Evolutionary conservation across 2,329 filamentous ascomycete genomes (phyloP), one percentile per base, ranked within the genome.

Genomic region (Drechslera avenae): DNA sequence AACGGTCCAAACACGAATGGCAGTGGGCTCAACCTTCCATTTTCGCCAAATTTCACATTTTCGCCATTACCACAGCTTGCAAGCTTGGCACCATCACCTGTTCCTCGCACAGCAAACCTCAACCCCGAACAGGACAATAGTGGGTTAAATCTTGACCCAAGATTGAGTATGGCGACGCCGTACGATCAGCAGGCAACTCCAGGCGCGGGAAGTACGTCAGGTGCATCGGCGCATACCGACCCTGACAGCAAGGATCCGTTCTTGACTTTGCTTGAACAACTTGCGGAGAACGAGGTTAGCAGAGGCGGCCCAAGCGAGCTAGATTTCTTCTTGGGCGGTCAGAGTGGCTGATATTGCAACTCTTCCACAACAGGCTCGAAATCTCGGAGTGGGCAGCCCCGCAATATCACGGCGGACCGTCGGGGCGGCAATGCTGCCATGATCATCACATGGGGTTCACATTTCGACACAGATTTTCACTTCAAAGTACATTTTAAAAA

Each of bases 201-300:
- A 62, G 71, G 75, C 39, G 76, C 68, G 21, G 67, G 73, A n/a
- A 78, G 75, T 49, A 73, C 73, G 10, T 71, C 69, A 35, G 67
- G 69, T 21, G 71, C 68, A n/a, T 71, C 67, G 12, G 70, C 67
- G 42, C 70, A 76, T 41, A 75, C 75, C 17, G 76, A 77, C 52
- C 63, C 67, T 39, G 89, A 93, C 40, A 65, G 62, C 59, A 91
- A 89, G 62, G 90, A 94, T 66, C 89, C 90, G 0, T 94, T 95
- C 66, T 73, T 94, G 33, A 89, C 84, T 54, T 74, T 94, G 34
- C 76, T 94, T 30, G 90, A 94, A 69, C 89, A 94, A 73, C 79
- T 94, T 51, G 90, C 89, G 0, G 89, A 94, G 72, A 91, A 90
- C 63, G 89, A 93, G 72, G 83, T 88, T 45, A 79, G 80, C 34